Conservation (phyloP, 108 stramenopile species). For the Nitzschia sp. region DNA sequence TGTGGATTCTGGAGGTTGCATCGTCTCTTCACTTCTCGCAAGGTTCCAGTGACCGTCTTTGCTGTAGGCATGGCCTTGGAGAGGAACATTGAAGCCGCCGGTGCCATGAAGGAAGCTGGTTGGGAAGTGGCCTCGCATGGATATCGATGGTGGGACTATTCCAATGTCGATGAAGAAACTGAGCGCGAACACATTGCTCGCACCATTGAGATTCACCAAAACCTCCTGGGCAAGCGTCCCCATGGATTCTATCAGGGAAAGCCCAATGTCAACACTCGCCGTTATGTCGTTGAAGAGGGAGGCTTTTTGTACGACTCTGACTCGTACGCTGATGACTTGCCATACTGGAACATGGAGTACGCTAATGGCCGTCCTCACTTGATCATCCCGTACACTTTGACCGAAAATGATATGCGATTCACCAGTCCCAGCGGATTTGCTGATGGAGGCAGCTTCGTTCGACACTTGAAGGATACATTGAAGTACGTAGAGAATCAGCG, state of each 20-base stretch:
- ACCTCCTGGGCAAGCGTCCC: constrained; percentile 79
- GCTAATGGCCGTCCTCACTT: constrained; percentile 71
- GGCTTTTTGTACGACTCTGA: constrained; percentile 93
- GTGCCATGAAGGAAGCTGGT: constrained; percentile 78
- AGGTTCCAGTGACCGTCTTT: constrained; percentile 87
- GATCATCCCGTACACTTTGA: constrained; percentile 91
- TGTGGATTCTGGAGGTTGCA: constrained; percentile 93
- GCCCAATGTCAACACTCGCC: constrained; percentile 75
- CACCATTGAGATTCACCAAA: constrained; percentile 84
- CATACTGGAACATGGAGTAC: constrained; percentile 86
- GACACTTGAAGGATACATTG: constrained; percentile 77
- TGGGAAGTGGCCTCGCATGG: constrained; percentile 93
- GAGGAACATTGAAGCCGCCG: constrained; percentile 72
- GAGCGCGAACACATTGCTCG: constrained; percentile 89
- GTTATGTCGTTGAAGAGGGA: constrained; percentile 85
- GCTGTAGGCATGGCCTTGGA: constrained; percentile 96
- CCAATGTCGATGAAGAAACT: constrained; percentile 68
- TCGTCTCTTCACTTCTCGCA: constrained; percentile 69
- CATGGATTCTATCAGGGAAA: constrained; percentile 95
- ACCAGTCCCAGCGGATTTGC: constrained; percentile 83
- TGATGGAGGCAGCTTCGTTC: constrained; percentile 73
- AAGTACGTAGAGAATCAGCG: constrained; percentile 34
- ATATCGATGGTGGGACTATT: constrained; percentile 94
- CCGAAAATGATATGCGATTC: constrained; percentile 94
- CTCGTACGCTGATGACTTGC: constrained; percentile 91